A percentile compares a stretch with the other conserved stretches of the same genome.
Conservation (phyloP, 2,329 filamentous ascomycete genomes). For the Aspergillus pseudotamarii region DNA sequence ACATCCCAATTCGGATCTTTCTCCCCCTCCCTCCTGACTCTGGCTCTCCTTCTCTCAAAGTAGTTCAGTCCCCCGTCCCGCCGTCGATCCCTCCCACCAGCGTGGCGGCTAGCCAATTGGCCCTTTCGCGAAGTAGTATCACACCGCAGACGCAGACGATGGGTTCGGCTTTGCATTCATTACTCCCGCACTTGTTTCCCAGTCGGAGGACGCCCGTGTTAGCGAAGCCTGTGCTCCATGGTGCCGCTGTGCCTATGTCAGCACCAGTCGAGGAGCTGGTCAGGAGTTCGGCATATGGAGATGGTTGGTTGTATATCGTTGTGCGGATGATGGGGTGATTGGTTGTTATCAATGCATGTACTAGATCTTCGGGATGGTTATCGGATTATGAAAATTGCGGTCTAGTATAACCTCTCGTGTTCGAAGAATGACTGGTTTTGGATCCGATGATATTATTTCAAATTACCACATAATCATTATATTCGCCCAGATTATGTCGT, state of each 20-base stretch:
- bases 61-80: conserved; percentile 75
- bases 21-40: conserved; percentile 68
- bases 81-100: conserved; percentile 43
- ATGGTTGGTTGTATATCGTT: conserved; percentile 87
- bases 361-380: not conserved
- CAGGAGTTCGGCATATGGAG: conserved; percentile 79
- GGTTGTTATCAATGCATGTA: no score
- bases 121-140: conserved; percentile 20
- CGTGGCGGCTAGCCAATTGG: conserved; percentile 28
- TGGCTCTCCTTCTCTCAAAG: conserved; percentile 55
- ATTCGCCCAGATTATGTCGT: not conserved
- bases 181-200: conserved; percentile 83
- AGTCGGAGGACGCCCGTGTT: conserved; percentile 81
- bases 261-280: conserved; percentile 82
- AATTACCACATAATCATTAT: not conserved
- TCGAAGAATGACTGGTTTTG: not conserved
- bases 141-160: conserved; percentile 65
- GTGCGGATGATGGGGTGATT: conserved; percentile 67
- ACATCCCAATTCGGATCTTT: conserved; percentile 88
- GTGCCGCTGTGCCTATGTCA: conserved; percentile 76
- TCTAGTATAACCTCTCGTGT: not conserved
- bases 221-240: conserved; percentile 83
- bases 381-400: not conserved
- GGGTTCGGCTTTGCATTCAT: conserved; percentile 72
- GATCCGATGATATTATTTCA: not conserved